Percentiles rank a stretch among this genome's conserved stretches.
phyloP scores from a whole-genome alignment of 495 filamentous ascomycete species.

The Beverwykella pulmonaria region DNA sequence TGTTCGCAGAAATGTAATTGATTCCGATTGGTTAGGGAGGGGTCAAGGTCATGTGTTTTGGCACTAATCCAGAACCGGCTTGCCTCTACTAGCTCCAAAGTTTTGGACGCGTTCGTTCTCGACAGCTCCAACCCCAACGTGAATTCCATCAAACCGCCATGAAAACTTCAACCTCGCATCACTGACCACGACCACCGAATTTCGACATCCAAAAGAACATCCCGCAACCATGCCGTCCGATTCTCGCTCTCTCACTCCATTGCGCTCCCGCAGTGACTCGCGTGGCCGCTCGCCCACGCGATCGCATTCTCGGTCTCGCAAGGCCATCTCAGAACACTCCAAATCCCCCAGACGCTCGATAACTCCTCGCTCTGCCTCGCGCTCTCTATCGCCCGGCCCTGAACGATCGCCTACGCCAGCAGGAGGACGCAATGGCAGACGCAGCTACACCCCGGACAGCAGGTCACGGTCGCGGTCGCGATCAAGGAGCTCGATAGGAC shows the following conservation, averaged over 20 bases:
- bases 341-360: constrained; percentile 53
- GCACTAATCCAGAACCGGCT: background rate
- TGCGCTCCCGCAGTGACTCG: constrained; percentile 34
- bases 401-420: constrained; percentile 11
- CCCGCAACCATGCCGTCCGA: constrained; percentile 20
- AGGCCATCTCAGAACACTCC: constrained; percentile 29
- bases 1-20: too few relatives aligned
- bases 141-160: background rate
- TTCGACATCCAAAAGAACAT: background rate
- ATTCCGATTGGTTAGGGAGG: background rate
- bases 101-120: constrained; percentile 19
- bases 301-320: constrained; percentile 21
- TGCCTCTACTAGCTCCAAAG: constrained; percentile 4
- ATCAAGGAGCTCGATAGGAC: constrained; percentile 38
- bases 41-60: background rate
- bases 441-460: constrained; percentile 52
- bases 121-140: background rate
- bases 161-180: background rate
- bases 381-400: constrained; percentile 29
- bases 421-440: constrained; percentile 44
- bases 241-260: constrained; percentile 13
- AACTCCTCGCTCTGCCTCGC: constrained; percentile 53
- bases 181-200: background rate
- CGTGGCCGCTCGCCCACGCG: constrained; percentile 42
- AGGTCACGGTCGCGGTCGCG: constrained; percentile 27